Evolutionary conservation across 345 rosid genomes (phyloP), one percentile per base, ranked within the genome.

Genomic region (Litchi chinensis): DNA sequence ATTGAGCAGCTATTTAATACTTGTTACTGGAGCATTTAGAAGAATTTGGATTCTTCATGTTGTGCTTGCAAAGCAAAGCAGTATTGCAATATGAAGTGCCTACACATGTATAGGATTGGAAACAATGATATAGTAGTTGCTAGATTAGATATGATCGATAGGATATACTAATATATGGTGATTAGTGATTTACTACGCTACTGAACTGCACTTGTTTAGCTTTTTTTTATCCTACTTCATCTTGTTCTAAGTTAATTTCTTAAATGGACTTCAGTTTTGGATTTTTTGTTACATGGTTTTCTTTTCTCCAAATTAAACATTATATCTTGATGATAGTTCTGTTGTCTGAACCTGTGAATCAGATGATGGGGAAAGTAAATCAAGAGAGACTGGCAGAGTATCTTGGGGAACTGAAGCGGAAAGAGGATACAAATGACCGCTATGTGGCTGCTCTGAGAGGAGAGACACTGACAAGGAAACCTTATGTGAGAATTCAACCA

Each of bases 331-430:
- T 32, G 11, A 43, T 12, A 32, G 19, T 68, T 73, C 74, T 64
- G 19, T 66, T 79, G 50, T 69, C 39, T 68, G 57, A 19, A 60
- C 60, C 46, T 82, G 57, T 81, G 76, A 73, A 63, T 56, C 86
- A 95, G 98, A 90, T 94, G 98, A 91, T 96, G 98, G 98, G 94
- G 54, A 90, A 85, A 87, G 97, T 92, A 21, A 93, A 94, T 79
- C 88, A 85, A 83, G 98, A 94, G 82, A 86, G 99, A 78, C 83
- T 96, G 72, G 98, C 94, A 7, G 99, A 93, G 71, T 96, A 90
- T 82, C 97, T 96, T 3, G 92, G 95, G 60, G 98, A 95, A 87
- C 85, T 95, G 79, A 87, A 93, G 86, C 87, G 95, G 77, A 95
- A 90, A 79, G 93, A 95, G 84, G 92, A 95, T 77, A 95, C 99